Percentiles rank a stretch among this genome's conserved stretches.
Conservation (phyloP, 768 basidiomycete genomes). For the Podaxis sp. region DNA sequence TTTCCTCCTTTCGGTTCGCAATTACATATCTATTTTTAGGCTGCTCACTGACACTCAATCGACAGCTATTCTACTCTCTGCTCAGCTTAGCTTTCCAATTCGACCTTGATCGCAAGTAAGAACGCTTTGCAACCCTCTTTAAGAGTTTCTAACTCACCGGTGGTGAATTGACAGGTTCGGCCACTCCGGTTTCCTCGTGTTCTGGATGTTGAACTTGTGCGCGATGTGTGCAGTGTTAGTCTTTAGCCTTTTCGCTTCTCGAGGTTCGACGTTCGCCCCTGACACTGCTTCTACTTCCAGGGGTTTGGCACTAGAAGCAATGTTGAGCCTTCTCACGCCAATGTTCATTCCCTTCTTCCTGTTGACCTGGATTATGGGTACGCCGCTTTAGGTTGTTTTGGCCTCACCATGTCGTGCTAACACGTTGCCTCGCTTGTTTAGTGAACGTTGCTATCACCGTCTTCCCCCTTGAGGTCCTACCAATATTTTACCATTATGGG, state of each 20-base stretch:
- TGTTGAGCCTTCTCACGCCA: conserved; percentile 54
- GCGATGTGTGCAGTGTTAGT: conserved; percentile 57
- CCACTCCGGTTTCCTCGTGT: conserved; percentile 54
- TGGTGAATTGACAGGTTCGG: conserved; percentile 37
- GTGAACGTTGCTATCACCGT: conserved; percentile 58
- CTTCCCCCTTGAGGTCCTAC: conserved; percentile 54
- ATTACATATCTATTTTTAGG: background rate
- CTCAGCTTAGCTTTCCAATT: conserved; percentile 61
- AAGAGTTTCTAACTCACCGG: background rate
- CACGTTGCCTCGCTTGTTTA: conserved; percentile 20
- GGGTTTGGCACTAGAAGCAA: conserved; percentile 60
- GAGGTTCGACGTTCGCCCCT: background rate
- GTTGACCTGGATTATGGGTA: conserved; percentile 63
- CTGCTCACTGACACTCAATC: background rate
- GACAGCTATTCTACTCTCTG: conserved; percentile 56
- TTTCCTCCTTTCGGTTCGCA: conserved; percentile 37
- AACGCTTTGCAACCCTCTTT: background rate
- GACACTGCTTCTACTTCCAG: conserved; percentile 27
- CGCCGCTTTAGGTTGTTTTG: conserved; percentile 16
- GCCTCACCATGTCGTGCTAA: background rate
- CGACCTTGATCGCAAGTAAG: conserved; percentile 49
- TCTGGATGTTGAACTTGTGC: conserved; percentile 66
- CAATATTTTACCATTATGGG: conserved; percentile 56
- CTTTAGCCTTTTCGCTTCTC: background rate
- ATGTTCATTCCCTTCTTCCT: conserved; percentile 61